Conservation (phyloP, 2,329 filamentous ascomycete genomes). For the Fusarium chaquense region DNA sequence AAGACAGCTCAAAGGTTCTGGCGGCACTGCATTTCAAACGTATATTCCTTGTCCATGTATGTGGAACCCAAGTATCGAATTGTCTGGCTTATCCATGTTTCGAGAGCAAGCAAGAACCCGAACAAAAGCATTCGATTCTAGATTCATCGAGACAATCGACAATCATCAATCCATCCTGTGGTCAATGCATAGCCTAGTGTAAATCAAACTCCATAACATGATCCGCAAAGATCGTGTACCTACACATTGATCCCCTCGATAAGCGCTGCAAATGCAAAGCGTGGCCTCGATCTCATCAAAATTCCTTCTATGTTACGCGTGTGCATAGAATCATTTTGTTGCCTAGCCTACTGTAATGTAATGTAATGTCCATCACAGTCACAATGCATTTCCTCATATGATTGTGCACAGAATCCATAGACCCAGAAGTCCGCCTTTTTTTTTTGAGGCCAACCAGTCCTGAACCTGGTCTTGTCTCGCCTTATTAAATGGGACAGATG, state of each 20-base stretch:
- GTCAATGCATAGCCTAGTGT: not conserved
- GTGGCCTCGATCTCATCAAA: conserved; percentile 10
- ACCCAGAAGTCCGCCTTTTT: not conserved
- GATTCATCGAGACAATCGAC: not conserved
- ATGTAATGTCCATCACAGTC: conserved; percentile 2
- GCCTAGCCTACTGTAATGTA: not conserved
- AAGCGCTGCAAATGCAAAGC: conserved; percentile 9
- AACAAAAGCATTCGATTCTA: not conserved
- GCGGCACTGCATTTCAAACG: not conserved
- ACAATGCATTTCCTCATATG: not conserved
- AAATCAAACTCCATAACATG: not conserved
- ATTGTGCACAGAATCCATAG: not conserved
- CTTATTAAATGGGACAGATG: not conserved
- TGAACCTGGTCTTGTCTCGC: conserved; percentile 6
- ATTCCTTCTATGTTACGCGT: conserved; percentile 6
- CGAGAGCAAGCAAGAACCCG: not conserved
- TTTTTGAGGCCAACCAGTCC: conserved; percentile 9
- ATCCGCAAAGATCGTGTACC: conserved; percentile 3
- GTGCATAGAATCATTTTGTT: conserved; percentile 8
- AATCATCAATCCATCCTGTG: not conserved
- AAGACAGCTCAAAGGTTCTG: not conserved
- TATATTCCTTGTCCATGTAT: conserved; percentile 8
- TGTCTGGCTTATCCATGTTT: not conserved
- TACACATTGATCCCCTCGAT: not conserved
- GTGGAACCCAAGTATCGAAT: not conserved